Percentiles rank a stretch among this genome's conserved stretches.
Conservation (phyloP, 2,329 filamentous ascomycete genomes). For the Penicillium sp. region DNA sequence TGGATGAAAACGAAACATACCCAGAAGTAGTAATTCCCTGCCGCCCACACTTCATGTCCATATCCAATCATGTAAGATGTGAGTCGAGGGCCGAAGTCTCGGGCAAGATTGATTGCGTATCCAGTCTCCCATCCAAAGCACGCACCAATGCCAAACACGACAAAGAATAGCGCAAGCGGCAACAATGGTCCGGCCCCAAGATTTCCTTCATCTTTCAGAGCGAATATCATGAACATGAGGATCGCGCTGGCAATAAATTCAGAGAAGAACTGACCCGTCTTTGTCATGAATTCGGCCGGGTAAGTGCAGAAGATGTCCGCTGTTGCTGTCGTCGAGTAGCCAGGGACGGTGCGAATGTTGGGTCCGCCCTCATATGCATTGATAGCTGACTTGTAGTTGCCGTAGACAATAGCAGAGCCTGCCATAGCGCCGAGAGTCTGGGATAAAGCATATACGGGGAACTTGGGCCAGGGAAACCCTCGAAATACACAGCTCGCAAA, state of each 20-base stretch:
- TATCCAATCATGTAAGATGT: slow-evolving; percentile 70
- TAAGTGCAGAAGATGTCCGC: slow-evolving; percentile 76
- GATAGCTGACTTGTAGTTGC: slow-evolving; percentile 66
- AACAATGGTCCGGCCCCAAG: slow-evolving; percentile 58
- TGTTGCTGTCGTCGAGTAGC: slow-evolving; percentile 58
- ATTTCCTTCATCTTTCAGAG: slow-evolving; percentile 56
- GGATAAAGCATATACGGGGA: slow-evolving; percentile 67
- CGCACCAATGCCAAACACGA: slow-evolving; percentile 72
- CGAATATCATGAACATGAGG: slow-evolving; percentile 72
- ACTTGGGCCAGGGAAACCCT: slow-evolving; percentile 68
- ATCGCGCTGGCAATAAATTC: slow-evolving; percentile 70
- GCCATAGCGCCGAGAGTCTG: slow-evolving; percentile 69
- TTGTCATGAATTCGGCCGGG: slow-evolving; percentile 62
- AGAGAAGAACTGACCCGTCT: slow-evolving; percentile 68
- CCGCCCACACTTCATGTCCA: slow-evolving; percentile 65
- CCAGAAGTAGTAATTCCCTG: slow-evolving; percentile 74
- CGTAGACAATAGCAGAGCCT: slow-evolving; percentile 62
- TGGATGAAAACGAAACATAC: slow-evolving; percentile 38
- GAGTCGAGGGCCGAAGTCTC: slow-evolving; percentile 71
- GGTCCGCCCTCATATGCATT: slow-evolving; percentile 62
- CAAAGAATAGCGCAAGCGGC: slow-evolving; percentile 67
- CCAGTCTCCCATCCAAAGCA: slow-evolving; percentile 77
- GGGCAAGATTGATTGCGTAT: slow-evolving; percentile 72
- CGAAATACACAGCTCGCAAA: slow-evolving; percentile 70
- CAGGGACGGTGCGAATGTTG: slow-evolving; percentile 63